Evolutionary conservation across 306 rosid species (phyloP).

Genomic region (Mimosa bimucronata): DNA sequence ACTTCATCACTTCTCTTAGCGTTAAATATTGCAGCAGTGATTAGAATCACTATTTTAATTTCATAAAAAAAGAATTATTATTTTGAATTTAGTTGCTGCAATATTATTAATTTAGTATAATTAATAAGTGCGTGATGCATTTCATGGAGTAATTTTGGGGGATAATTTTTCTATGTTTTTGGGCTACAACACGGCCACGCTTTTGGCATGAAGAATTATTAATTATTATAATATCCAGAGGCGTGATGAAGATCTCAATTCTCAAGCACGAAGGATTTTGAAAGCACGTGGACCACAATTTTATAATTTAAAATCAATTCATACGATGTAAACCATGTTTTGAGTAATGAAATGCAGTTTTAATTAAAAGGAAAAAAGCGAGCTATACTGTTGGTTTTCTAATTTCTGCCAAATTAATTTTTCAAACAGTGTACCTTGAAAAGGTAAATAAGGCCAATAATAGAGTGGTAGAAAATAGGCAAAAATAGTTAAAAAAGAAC

Average conservation of each 20-base stretch:
- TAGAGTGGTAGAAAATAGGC: no score
- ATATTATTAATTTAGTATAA: background rate
- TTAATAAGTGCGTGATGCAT: background rate
- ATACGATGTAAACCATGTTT: no score
- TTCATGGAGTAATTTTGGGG: background rate
- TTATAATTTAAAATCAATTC: background rate
- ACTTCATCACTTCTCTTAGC: background rate
- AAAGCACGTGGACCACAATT: background rate
- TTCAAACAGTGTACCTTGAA: background rate
- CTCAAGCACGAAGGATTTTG: background rate
- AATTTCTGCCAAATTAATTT: background rate
- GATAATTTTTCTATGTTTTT: background rate
- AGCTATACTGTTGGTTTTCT: background rate
- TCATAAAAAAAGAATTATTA: no score
- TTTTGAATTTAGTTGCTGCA: background rate
- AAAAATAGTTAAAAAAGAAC: no score
- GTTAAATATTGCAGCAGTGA: background rate
- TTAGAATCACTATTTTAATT: no score
- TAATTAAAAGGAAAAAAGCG: no score
- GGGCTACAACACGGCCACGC: constrained; percentile 6
- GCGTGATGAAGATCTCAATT: background rate
- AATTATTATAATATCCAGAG: background rate
- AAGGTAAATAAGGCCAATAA: background rate
- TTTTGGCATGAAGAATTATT: constrained; percentile 2
- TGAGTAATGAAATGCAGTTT: no score